Base-by-base conservation (phyloP, 805 yeast species). In the Monosporozyma servazzii region DNA sequence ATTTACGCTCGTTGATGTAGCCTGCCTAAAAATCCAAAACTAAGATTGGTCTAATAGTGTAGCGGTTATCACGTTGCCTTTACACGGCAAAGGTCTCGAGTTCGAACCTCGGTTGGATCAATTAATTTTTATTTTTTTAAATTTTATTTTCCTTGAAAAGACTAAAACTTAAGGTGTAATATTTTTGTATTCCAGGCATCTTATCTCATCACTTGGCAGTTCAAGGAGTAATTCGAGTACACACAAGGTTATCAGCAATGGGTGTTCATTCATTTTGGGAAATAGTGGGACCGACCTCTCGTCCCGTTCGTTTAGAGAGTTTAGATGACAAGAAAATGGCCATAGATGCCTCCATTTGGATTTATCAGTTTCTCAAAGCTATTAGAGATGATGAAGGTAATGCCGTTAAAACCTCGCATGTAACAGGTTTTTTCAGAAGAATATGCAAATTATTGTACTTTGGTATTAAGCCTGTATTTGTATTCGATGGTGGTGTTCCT, bases 331-430 rank as follows among this genome's bases (percentile, higher is more conserved):
- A 84, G 63, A 74, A 77, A 49, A 72, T 93, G 59, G 99, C 99
- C 0, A 91, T 93, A 7, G 99, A 93, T 73, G 99, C 99, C 0
- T 91, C 98, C 2, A 93, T 93, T 56, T 93, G 99, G 99, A 86
- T 93, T 50, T 93, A 93, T 64, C 99, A 93, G 66, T 93, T 93
- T 63, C 72, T 93, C 56, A 93, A 91, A 65, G 98, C 98, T 0
- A 95, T 93, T 21, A 76, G 98, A 58, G 96, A 89, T 64, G 70
- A 79, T 40, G 84, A 85, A 30, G 99, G 98, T 7, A 79, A 84
- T 53, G 78, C 87, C 0, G 66, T 90, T 53, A 75, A 77, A 30
- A 86, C 82, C 54, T 84, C 96, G 0, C 99, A 93, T 65, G 80
- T 93, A 18, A 86, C 89, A n/a, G 99, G 99, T 8, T 93, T 93